phyloP scores from a whole-genome alignment of 164 flowering plant genomes.

The Nymphaea thermarum region DNA sequence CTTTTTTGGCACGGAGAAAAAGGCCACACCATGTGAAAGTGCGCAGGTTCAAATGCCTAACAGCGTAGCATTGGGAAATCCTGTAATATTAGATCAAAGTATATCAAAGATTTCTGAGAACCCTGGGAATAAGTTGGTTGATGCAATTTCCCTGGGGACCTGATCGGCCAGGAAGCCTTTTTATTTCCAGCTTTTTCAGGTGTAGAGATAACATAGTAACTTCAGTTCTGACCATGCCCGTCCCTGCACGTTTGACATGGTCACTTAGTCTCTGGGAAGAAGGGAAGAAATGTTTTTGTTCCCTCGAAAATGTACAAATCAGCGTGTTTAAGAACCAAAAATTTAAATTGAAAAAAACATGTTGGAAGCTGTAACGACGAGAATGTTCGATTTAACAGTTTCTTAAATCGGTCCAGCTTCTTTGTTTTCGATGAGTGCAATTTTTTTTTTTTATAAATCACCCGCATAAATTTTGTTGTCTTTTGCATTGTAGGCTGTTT shows the following conservation, averaged over 20 bases:
- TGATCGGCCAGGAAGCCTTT: no score
- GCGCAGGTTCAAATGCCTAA: neutral
- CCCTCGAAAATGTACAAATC: neutral
- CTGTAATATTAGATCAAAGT: neutral
- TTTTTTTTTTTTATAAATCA: no score
- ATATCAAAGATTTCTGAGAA: neutral
- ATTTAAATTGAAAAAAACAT: no score
- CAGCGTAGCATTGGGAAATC: neutral
- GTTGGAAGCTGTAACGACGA: no score
- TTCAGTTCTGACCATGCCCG: neutral
- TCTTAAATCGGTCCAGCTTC: no score
- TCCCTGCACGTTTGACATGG: neutral
- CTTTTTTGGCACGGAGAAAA: conserved; percentile 2
- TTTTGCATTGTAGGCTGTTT: no score
- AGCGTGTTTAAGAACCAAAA: neutral
- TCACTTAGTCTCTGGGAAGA: neutral
- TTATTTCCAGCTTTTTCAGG: neutral
- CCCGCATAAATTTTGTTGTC: no score
- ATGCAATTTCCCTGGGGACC: neutral
- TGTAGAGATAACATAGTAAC: neutral
- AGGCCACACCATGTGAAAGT: conserved; percentile 3
- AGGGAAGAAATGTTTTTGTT: neutral
- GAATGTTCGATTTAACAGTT: no score
- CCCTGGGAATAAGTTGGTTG: neutral
- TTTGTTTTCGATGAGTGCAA: no score